Evolutionary conservation across 2,329 filamentous ascomycete genomes (phyloP), one percentile per base, ranked within the genome.

Genomic region (Neonectria coccinea): DNA sequence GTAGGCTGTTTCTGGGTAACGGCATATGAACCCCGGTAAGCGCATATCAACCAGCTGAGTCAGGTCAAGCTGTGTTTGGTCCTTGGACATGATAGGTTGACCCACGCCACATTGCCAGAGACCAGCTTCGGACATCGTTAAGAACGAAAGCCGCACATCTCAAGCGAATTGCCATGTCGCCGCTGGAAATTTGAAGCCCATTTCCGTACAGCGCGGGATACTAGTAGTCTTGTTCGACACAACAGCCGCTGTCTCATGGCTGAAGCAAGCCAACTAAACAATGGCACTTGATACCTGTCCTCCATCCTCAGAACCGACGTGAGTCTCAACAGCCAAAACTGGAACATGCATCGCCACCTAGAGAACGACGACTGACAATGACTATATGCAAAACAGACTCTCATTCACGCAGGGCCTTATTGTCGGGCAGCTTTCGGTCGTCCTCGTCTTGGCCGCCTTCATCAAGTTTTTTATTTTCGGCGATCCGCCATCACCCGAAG

Each of bases 381-480:
- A 8, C 10, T 44, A 1, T 29, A 16, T 25, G 9, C 29, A 10
- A 25, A 27, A 31, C 41, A 95, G 93, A 44, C 84, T 96, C 71
- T 96, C 93, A 39, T 98, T 98, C 79, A 97, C 93, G 0, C 93
- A 97, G 78, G 96, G 96, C 29, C 91, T 99, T 72, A 89, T 99
- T 53, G 85, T 98, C 33, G 96, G 96, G 54, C 96, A 99, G 79
- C 85, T 99, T 56, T 97, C 94, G 2, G 92, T 99, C 50, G 92
- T 97, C 14, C 83, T 98, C 25, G 86, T 99, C 42, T 89, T 99
- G 66, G 94, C 94, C 69, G 93, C 92, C 71, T 98, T 99, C 81
- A 98, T 99, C 80, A 97, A 97, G 78, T 99, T 97, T 88, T 99
- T 99, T 87, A 98, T 99, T 76, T 98, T 99, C 77, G 96, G 96